Base-by-base conservation (phyloP, 345 rosid species). In the Hibiscus tridactylites region DNA sequence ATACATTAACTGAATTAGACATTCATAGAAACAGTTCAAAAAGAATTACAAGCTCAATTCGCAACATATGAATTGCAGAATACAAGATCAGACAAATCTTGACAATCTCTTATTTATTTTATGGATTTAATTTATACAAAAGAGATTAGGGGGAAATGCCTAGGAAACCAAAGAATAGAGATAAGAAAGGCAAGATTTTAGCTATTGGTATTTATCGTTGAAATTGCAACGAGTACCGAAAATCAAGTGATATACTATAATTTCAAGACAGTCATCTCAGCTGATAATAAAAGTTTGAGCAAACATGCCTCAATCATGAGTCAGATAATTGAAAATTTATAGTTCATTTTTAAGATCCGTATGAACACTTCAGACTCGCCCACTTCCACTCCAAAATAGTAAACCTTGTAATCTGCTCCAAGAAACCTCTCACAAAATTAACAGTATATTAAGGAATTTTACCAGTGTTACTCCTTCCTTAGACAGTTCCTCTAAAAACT, bases 381-480 rank as follows among this genome's bases (percentile, higher is more conserved):
- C 39, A 46, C 6, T 31, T 29, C 71, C 9, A 67, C 3, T 17
- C 44, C 33, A 49, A 56, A 52, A 29, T 49, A 49, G 15, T 28
- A 28, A 49, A 24, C 59, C 16, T 49, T 49, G 24, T 2, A 67
- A 8, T 28, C 60, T 67, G 44, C 71, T 29, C 42, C 16, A 49
- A 17, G 13, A 49, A 67, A 15, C 15, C 39, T 46, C 37, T 67
- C 58, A 49, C 26, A 49, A 39, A 67, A 67, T 35, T 7, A 67
- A 28, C 24, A 67, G n/a, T 67, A 16, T 10, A 74, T 76, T 60
- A 47, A 77, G 77, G 77, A 78, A 65, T 64, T 79, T 78, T 83
- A 95, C 99, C 92, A 95, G 76, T 11, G 99, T 90, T 59, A 95
- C 96, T 78, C 97, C 97, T 89, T 95, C 99, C 82, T 95, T 95